Conservation (phyloP, 768 basidiomycete species). For the Vararia minispora region DNA sequence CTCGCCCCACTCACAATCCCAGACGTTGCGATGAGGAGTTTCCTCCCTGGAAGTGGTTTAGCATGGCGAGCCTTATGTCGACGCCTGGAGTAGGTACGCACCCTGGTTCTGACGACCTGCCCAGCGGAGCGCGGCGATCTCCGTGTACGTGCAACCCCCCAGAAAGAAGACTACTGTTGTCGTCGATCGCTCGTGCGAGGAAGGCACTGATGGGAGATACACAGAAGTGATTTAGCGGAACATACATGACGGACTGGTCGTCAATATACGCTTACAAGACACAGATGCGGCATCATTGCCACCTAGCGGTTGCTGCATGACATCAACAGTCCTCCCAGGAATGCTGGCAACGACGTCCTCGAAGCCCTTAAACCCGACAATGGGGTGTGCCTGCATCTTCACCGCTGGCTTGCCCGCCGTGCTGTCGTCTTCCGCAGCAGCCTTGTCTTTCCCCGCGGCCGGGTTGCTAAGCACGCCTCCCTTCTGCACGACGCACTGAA, state of each 20-base stretch:
- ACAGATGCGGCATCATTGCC: constrained; percentile 18
- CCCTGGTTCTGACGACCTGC: constrained; percentile 79
- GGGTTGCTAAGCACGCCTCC: constrained; percentile 81
- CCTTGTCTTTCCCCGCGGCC: constrained; percentile 43
- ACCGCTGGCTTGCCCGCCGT: constrained; percentile 28
- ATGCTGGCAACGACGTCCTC: constrained; percentile 79
- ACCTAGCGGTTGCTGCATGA: constrained; percentile 36
- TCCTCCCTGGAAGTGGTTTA: constrained; percentile 46
- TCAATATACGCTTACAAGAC: too few species aligned
- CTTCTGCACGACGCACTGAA: constrained; percentile 91
- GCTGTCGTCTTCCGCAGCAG: constrained; percentile 25
- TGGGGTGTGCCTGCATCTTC: constrained; percentile 78
- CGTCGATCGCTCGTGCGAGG: constrained; percentile 46
- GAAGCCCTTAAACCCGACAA: constrained; percentile 95
- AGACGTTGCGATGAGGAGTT: constrained; percentile 85
- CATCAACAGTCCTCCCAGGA: constrained; percentile 81
- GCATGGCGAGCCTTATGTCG: background rate
- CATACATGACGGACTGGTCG: too few species aligned
- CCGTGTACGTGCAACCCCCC: constrained; percentile 95
- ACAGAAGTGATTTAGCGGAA: too few species aligned
- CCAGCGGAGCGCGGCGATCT: constrained; percentile 93
- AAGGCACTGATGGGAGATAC: constrained; percentile 5
- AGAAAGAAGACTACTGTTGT: constrained; percentile 94
- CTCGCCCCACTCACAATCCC: constrained; percentile 76
- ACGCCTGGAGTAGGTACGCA: constrained; percentile 17